phyloP scores from a whole-genome alignment of 331 rosid genomes.

The Dryas integrifolia region DNA sequence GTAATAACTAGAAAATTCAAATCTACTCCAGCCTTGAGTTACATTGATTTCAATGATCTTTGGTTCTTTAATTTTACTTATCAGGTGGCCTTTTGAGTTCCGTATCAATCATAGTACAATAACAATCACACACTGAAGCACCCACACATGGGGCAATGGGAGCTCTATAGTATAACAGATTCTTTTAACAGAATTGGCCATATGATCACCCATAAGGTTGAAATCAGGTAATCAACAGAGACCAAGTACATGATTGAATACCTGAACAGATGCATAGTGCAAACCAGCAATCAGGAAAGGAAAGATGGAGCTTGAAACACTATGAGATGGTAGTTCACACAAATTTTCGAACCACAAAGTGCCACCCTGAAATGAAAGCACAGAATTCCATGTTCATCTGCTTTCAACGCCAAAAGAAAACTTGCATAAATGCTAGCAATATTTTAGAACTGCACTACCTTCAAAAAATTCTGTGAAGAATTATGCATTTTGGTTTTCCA shows the following conservation, averaged over 20 bases:
- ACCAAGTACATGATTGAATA: conserved; percentile 32
- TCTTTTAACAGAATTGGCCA: background rate
- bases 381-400: conserved; percentile 9
- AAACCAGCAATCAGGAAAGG: conserved; percentile 73
- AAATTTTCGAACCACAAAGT: conserved; percentile 88
- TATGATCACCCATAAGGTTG: background rate
- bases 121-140: background rate
- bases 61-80: background rate
- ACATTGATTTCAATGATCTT: background rate
- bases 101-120: background rate
- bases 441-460: conserved; percentile 6
- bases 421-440: background rate
- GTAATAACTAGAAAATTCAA: background rate
- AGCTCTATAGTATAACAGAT: background rate
- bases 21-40: background rate
- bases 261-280: conserved; percentile 76
- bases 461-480: conserved; percentile 8
- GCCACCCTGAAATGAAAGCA: conserved; percentile 73
- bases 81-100: background rate
- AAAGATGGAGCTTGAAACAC: conserved; percentile 69
- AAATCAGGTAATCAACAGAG: background rate
- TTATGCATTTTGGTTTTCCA: conserved; percentile 13
- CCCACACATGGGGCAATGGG: background rate
- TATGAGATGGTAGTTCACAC: conserved; percentile 58
- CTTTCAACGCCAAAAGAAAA: background rate